Evolutionary conservation across 1,284 basidiomycete species (phyloP), one percentile per base, ranked within the genome.

Genomic region (Ceratobasidium theobromae): DNA sequence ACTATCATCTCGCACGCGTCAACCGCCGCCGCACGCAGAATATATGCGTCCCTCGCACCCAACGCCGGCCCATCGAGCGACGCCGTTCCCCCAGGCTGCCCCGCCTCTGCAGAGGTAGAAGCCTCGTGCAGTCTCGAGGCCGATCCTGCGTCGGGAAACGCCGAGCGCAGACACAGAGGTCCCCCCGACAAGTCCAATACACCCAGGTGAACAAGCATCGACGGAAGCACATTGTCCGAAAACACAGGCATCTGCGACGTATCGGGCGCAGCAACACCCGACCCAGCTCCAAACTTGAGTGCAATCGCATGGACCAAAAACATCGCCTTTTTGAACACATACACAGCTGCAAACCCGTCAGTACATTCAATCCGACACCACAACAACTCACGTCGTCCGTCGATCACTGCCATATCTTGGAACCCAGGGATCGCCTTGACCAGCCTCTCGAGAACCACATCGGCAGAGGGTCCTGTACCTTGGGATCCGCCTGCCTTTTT

Each of bases 321-420:
- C 30, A 95, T 79, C 1, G 90, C 92, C 73, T 95, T 94, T 76
- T 94, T 95, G 81, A 93, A 91, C 73, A 91, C 83, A 75, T 91
- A 94, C 9, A 94, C 82, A 6, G 84, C 89, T 91, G 70, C 53
- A 71, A 40, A 51, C 23, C 23, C 33, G n/a, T 6, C 54, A 38
- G 55, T 67, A 35, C 62, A 51, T 40, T 45, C 30, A 27, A 27
- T 35, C 60, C 41, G 27, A 32, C 9, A 49, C 12, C 16, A 51
- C 54, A 38, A 41, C 43, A 58, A 80, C 86, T 74, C 72, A 90
- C 89, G 81, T 74, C 82, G 77, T 28, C 80, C 84, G 45, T 87
- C 75, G 1, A 92, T 81, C 6, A 81, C 58, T 16, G 81, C 78
- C 84, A 89, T 87, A 73, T 93, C 91, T 69, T 79, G 82, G 73